Evolutionary conservation across 1,284 basidiomycete species (phyloP), one percentile per base, ranked within the genome.

Genomic region (Meira nashicola): DNA sequence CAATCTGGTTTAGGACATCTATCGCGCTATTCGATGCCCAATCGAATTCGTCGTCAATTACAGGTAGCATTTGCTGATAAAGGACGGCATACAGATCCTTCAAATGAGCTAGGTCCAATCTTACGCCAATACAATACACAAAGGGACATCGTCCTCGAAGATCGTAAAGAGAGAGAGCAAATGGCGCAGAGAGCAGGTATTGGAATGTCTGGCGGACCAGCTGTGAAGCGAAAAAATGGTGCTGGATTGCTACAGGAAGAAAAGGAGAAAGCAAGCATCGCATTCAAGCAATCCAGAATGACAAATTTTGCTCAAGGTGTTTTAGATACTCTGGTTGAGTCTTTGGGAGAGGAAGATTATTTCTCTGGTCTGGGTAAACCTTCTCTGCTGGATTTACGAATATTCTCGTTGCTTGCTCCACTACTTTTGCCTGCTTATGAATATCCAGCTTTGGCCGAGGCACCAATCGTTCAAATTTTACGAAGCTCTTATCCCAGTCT

Each of bases 381-480:
- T 15, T 46, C 55, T 17, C 3, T 33, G 8, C 10, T 56, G 11
- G 55, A 56, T 43, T 14, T 56, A 14, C 44, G 25, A 11, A 39
- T 56, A 8, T 56, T 56, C 39, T 47, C 55, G 19, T 17, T 49
- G 17, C 44, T 56, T 33, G 55, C 55, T 12, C 55, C 55, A 3
- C 37, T 56, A 25, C 43, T 56, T 4, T 11, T 46, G 7, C 40
- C 55, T 25, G 15, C 55, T n/a, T 8, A 17, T 7, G 11, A 50
- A 21, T 44, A 54, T 15, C 37, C 38, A 39, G 37, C 28, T 21
- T 25, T 49, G 39, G 44, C 49, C 8, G 43, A n/a, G 12, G 33
- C 55, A 8, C 10, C 23, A 12, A 17, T 46, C n/a, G 17, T 25
- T 15, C n/a, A 28, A 21, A 14, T 12, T 15, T 17, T 56, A 15